Evolutionary conservation across 345 rosid species (phyloP).

Genomic region (Pistacia integerrima): DNA sequence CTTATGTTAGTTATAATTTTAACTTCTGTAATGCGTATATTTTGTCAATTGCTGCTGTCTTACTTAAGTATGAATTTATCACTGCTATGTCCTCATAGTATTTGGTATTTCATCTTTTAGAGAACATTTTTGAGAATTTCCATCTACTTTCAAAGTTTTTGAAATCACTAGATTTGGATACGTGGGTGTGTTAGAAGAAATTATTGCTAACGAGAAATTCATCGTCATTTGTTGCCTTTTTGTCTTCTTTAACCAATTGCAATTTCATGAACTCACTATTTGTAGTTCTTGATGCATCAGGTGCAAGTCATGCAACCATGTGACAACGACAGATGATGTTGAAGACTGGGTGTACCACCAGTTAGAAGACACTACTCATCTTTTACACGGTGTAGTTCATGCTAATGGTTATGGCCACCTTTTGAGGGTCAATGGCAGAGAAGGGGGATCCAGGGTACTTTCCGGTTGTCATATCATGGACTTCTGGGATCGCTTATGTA

Average conservation of each 20-base stretch:
- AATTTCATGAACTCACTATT: neutral
- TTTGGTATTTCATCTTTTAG: too few relatives aligned
- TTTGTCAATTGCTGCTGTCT: neutral
- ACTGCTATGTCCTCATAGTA: neutral
- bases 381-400: conserved; percentile 68
- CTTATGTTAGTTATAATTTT: neutral
- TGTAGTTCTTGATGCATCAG: conserved; percentile 25
- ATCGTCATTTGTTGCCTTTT: neutral
- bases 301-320: conserved; percentile 56
- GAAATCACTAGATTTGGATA: neutral
- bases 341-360: conserved; percentile 69
- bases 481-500: conserved; percentile 76
- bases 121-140: too few relatives aligned
- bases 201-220: neutral
- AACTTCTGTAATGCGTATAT: neutral
- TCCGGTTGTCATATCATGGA: conserved; percentile 67
- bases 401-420: conserved; percentile 76
- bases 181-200: neutral
- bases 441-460: conserved; percentile 70
- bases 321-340: conserved; percentile 45
- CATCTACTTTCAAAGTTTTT: neutral
- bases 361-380: conserved; percentile 66
- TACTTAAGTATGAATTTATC: neutral
- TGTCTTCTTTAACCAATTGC: neutral
- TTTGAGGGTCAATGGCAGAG: conserved; percentile 69